Conservation (phyloP, 768 basidiomycete species). For the Cantharellus cinnabarinus region DNA sequence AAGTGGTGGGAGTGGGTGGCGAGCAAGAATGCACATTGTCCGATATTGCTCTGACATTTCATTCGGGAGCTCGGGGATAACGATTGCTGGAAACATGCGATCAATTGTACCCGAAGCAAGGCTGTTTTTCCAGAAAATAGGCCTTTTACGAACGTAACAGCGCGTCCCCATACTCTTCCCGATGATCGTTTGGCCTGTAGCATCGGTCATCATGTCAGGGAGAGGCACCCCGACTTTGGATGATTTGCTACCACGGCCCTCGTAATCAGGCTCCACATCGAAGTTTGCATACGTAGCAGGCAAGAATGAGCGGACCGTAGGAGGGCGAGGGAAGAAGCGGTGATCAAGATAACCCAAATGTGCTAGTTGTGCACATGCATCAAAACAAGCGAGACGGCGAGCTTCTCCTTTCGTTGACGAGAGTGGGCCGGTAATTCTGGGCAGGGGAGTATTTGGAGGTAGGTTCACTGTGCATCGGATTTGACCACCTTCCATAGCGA, state of each 20-base stretch:
- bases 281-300: background rate
- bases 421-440: conserved; percentile 25
- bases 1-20: conserved; percentile 41
- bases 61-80: conserved; percentile 20
- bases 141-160: conserved; percentile 34
- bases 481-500: background rate
- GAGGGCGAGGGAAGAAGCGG: conserved; percentile 16
- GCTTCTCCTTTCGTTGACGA: conserved; percentile 31
- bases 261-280: conserved; percentile 9
- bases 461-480: conserved; percentile 28
- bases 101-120: conserved; percentile 11
- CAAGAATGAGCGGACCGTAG: conserved; percentile 2
- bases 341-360: conserved; percentile 32
- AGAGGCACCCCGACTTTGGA: conserved; percentile 10
- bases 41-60: conserved; percentile 13
- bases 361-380: conserved; percentile 31
- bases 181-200: background rate
- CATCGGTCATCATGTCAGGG: background rate
- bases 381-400: conserved; percentile 37
- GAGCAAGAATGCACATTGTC: conserved; percentile 46
- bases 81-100: conserved; percentile 35
- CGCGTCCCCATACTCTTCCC: conserved; percentile 24
- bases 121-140: conserved; percentile 47
- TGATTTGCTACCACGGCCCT: conserved; percentile 8
- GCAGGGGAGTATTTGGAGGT: conserved; percentile 23